A percentile compares a stretch with the other conserved stretches of the same genome.
Evolutionary conservation across 495 filamentous ascomycete genomes (phyloP).

Genomic region (Patellaria atrata): DNA sequence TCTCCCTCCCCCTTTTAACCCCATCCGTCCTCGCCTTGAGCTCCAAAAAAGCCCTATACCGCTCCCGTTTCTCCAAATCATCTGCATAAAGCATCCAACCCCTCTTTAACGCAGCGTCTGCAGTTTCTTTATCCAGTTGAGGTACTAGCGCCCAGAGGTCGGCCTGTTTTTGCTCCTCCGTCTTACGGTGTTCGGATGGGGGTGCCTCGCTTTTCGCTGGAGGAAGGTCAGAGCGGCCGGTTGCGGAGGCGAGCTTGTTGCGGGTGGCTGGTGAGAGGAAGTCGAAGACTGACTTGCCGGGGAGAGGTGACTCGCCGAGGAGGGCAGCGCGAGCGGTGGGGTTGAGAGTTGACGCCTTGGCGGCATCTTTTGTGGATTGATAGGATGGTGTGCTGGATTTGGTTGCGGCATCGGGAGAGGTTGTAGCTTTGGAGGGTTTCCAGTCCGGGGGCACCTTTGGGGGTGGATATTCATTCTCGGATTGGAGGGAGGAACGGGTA

Average conservation of each 20-base stretch:
- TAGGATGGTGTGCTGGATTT: slow-evolving; percentile 25
- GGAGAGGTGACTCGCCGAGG: slow-evolving; percentile 68
- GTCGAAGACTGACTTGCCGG: slow-evolving; percentile 91
- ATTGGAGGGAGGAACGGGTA: slow-evolving; percentile 34
- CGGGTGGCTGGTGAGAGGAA: slow-evolving; percentile 73
- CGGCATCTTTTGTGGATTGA: slow-evolving; percentile 57
- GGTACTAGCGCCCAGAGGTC: slow-evolving; percentile 56
- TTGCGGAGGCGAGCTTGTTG: slow-evolving; percentile 57
- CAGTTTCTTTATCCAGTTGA: slow-evolving; percentile 55
- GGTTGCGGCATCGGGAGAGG: slow-evolving; percentile 23
- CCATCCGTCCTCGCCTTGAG: slow-evolving; percentile 52
- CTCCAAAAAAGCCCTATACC: slow-evolving; percentile 74
- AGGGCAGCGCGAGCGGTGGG: slow-evolving; percentile 67
- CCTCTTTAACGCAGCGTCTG: slow-evolving; percentile 59
- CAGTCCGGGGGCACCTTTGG: slow-evolving; percentile 65
- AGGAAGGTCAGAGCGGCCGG: slow-evolving; percentile 64
- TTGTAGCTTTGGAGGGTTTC: slow-evolving; percentile 46
- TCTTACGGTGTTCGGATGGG: slow-evolving; percentile 45
- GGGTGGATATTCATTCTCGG: slow-evolving; percentile 49
- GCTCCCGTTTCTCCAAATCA: slow-evolving; percentile 56
- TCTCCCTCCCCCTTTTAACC: no score
- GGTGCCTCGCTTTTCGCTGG: slow-evolving; percentile 57
- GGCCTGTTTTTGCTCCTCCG: slow-evolving; percentile 41
- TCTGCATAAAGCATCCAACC: slow-evolving; percentile 80
- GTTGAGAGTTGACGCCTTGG: slow-evolving; percentile 60